Evolutionary conservation across 176 grass and related monocot species (phyloP), one percentile per base, ranked within the genome.

Genomic region (Pontederia paniculata): DNA sequence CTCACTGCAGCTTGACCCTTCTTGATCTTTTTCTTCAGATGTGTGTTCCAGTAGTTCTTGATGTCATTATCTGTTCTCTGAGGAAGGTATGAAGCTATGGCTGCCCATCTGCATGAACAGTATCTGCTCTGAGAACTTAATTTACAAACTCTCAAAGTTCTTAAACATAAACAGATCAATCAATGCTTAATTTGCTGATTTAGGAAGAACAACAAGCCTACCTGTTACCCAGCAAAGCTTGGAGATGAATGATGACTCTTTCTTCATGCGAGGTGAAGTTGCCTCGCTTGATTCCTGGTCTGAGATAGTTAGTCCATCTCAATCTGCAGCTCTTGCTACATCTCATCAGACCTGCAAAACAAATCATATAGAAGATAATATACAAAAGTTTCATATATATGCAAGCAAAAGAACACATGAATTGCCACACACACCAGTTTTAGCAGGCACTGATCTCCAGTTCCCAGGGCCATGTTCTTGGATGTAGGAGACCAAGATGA

Each of bases 41-140:
- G 70, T 46, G 70, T 73, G 45, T 73, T 73, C 70, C 70, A 73
- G 56, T 51, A 73, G 46, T 73, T 73, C 57, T 73, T 73, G 50
- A 73, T 73, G 22, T 73, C 70, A 41, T 73, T 73, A 62, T 73
- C 70, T n/a, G 70, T 73, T 73, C 70, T 73, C 56, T 73, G 70
- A 1, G 70, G 70, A 28, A 73, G 70, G 54, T 73, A 73, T 25
- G 70, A 63, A 52, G 70, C 70, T 73, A 73, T 73, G 49, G 70
- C 70, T 19, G 70, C 70, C 70, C 70, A 73, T 46, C 70, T 73
- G 49, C 47, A 48, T 51, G 17, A 43, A 23, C 16, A n/a, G 20
- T 4, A 15, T 25, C 8, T 20, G 31, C 46, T 52, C 21, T 46
- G 42, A 17, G 18, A 8, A 41, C 28, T 45, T 56, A 47, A 70